Base-by-base conservation (phyloP, 345 rosid genomes). In the Adansonia digitata region DNA sequence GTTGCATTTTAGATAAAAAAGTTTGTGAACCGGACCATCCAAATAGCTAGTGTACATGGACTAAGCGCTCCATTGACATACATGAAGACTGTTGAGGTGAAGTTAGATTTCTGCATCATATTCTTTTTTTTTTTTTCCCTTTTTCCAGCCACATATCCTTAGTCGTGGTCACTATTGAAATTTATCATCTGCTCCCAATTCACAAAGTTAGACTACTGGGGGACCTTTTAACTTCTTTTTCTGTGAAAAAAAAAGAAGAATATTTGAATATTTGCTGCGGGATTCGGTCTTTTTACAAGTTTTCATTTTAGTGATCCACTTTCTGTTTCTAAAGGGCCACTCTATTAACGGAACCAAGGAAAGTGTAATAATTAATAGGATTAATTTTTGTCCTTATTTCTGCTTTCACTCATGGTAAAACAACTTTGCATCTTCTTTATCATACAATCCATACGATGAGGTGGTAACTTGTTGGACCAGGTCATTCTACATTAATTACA, bases 11-110 rank as follows among this genome's bases (percentile, higher is more conserved):
- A 92, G 97, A 95, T 86, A n/a, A 83, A 87, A 75, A 90, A 74
- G 75, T 91, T 69, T 75, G 83, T 85, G 71, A 95, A 93, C 82
- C 93, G 99, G 99, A 93, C 83, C 20, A 78, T 95, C 75, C 89
- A 88, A 27, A 83, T 93, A 37, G 90, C 88, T 73, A 93, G 98
- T 77, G 84, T 87, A 18, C 97, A 94, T 80, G 94, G 95, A 61
- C 72, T 75, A 75, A 85, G 77, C 69, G 86, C 94, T 67, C 91
- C 86, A 70, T 80, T 94, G 82, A 88, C 98, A 1, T 94, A 93
- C 79, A 85, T 95, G 73, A 82, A 88, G 53, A 89, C 98, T 68
- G 77, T 91, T 45, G 92, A 91, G 96, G 99, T 92, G 71, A 78
- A 46, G 63, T 73, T 22, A 55, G 24, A 62, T 82, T 59, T 72